These are phyloP conservation scores for Piper betle DNA, from an alignment of 164 flowering plant genomes.

Conservation along the genomic window DNA sequence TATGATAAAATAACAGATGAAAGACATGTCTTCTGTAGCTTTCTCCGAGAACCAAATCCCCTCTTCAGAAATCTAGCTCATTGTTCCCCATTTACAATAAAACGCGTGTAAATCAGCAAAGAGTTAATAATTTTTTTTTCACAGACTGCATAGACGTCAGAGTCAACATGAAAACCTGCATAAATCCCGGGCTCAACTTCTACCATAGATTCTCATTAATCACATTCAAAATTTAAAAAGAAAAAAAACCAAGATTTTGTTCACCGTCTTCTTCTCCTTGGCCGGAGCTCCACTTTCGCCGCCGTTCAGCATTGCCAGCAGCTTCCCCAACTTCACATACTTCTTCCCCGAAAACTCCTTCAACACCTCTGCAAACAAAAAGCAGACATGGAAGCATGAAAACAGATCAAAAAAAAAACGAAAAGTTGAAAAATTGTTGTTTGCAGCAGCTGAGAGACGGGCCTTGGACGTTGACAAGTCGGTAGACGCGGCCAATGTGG, in stretches of 20 bases:
- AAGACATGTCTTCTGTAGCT: no score
- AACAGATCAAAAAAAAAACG: not conserved
- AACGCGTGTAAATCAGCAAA: no score
- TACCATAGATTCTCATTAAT: not conserved
- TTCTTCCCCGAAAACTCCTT: conserved; percentile 62
- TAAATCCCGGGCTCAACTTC: not conserved
- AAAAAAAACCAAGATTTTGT: not conserved
- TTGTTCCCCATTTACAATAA: no score
- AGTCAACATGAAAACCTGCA: not conserved
- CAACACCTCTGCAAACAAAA: conserved; percentile 46
- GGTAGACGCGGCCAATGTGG: conserved; percentile 61
- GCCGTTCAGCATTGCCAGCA: conserved; percentile 14
- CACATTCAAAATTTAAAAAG: not conserved
- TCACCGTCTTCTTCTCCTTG: conserved; percentile 6
- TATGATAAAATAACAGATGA: no score
- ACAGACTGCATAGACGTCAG: not conserved
- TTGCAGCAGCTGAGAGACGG: not conserved
- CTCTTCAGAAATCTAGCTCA: no score
- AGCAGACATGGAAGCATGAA: not conserved
- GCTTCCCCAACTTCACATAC: conserved; percentile 43
- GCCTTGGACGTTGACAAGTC: conserved; percentile 75
- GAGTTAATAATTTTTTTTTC: not conserved
- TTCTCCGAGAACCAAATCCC: no score
- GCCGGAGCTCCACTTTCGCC: conserved; percentile 7
- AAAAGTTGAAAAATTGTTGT: not conserved